Evolutionary conservation across 345 rosid species (phyloP).

Genomic region (Schrenkiella parvula): DNA sequence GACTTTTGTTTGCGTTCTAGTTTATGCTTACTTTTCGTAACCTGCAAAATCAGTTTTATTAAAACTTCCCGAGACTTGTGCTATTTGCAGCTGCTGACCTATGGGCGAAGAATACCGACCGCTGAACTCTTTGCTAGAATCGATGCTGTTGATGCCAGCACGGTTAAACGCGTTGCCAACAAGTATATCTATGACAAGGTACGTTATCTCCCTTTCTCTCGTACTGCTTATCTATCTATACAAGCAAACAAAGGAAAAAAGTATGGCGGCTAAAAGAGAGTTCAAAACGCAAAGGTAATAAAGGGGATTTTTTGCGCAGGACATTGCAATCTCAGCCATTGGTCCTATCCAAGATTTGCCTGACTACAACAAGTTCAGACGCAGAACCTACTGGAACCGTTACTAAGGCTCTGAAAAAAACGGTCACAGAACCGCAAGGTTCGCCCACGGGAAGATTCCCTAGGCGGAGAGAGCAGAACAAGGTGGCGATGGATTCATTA

Average conservation of each 20-base stretch:
- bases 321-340: constrained; percentile 89
- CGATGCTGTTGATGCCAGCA: constrained; percentile 87
- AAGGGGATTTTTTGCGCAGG: constrained; percentile 43
- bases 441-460: constrained; percentile 9
- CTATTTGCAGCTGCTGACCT: constrained; percentile 74
- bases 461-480: constrained; percentile 13
- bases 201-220: not conserved
- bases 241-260: not conserved
- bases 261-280: not conserved
- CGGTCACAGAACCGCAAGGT: constrained; percentile 5
- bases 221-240: not conserved
- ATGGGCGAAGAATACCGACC: constrained; percentile 86
- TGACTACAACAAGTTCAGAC: constrained; percentile 98
- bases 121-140: constrained; percentile 92
- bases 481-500: constrained; percentile 25
- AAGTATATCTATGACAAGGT: constrained; percentile 87
- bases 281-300: not conserved
- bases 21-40: not conserved
- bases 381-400: constrained; percentile 96
- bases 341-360: constrained; percentile 90
- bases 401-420: constrained; percentile 41
- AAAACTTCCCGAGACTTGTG: not conserved
- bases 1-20: not conserved
- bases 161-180: constrained; percentile 86
- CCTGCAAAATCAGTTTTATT: not conserved